These are phyloP conservation scores for Lipomyces yamanashiensis DNA, from an alignment of 805 yeast species.

Conservation along the genomic window DNA sequence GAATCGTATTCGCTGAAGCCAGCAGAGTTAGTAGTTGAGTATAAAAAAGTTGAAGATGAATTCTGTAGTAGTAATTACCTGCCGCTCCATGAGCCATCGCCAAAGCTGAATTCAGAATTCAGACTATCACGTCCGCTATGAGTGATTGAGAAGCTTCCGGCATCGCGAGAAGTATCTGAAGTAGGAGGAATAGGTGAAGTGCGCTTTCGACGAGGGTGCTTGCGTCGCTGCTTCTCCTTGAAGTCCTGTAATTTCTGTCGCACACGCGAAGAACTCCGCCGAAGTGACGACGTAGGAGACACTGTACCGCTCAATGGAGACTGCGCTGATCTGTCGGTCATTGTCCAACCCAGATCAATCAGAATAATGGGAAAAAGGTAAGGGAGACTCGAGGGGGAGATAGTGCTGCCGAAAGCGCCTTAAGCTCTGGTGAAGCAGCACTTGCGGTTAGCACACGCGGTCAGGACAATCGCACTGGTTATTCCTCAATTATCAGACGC, in stretches of 20 bases:
- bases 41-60: neutral
- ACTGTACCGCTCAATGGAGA: neutral
- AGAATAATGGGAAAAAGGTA: neutral
- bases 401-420: neutral
- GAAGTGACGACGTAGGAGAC: slow-evolving; percentile 24
- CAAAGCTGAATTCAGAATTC: slow-evolving; percentile 10
- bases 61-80: slow-evolving; percentile 7
- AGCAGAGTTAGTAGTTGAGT: neutral
- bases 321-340: neutral
- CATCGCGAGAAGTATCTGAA: neutral
- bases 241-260: slow-evolving; percentile 27
- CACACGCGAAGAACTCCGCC: slow-evolving; percentile 22
- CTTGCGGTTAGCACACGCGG: too few relatives aligned
- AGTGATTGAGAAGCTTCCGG: neutral
- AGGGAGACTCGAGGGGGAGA: neutral
- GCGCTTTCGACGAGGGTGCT: neutral
- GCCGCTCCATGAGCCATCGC: slow-evolving; percentile 20
- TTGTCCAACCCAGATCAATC: neutral
- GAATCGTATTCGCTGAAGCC: slow-evolving; percentile 16
- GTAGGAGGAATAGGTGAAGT: neutral
- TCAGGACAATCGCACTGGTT: too few relatives aligned
- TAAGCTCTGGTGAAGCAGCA: too few relatives aligned
- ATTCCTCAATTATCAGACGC: too few relatives aligned
- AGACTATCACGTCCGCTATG: slow-evolving; percentile 4
- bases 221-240: slow-evolving; percentile 14